Conservation (phyloP, 2,329 filamentous ascomycete species). For the Colletotrichum chlorophyti region DNA sequence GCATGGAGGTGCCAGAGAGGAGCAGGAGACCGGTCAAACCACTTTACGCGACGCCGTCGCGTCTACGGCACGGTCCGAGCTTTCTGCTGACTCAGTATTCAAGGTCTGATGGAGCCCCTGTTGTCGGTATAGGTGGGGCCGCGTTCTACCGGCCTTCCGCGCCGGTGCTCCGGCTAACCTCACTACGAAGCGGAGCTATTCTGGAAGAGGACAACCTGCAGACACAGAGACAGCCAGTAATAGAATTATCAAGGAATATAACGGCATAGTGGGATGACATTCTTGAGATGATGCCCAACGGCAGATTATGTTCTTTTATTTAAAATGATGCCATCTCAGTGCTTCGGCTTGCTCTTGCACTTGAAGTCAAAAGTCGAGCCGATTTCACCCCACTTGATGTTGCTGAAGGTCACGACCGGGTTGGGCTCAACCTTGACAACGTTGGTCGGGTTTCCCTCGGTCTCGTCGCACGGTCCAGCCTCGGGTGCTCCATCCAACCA, state of each 20-base stretch:
- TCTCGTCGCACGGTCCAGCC: conserved; percentile 59
- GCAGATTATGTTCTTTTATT: not conserved
- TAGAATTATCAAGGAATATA: not conserved
- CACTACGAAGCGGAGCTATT: too few species aligned
- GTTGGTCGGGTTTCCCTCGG: conserved; percentile 56
- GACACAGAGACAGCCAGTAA: too few species aligned
- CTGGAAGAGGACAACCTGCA: too few species aligned
- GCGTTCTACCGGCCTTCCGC: too few species aligned
- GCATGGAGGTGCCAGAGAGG: not conserved
- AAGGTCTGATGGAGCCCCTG: too few species aligned
- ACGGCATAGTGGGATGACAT: too few species aligned
- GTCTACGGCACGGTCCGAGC: not conserved
- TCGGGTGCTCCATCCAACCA: conserved; percentile 56
- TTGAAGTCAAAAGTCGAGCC: conserved; percentile 52
- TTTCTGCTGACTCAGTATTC: conserved; percentile 12
- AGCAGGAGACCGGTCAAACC: not conserved
- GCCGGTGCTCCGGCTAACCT: too few species aligned
- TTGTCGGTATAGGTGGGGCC: not conserved
- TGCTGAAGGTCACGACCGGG: conserved; percentile 60
- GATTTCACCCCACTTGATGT: conserved; percentile 68
- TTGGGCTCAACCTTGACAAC: conserved; percentile 54
- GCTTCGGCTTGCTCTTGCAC: conserved; percentile 21
- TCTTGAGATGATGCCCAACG: not conserved
- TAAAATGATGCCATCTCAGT: not conserved
- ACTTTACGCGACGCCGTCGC: conserved; percentile 25